Percentiles rank a stretch among this genome's conserved stretches.
Evolutionary conservation across 2,329 filamentous ascomycete species (phyloP).

Genomic region (Westerdykella sp.): DNA sequence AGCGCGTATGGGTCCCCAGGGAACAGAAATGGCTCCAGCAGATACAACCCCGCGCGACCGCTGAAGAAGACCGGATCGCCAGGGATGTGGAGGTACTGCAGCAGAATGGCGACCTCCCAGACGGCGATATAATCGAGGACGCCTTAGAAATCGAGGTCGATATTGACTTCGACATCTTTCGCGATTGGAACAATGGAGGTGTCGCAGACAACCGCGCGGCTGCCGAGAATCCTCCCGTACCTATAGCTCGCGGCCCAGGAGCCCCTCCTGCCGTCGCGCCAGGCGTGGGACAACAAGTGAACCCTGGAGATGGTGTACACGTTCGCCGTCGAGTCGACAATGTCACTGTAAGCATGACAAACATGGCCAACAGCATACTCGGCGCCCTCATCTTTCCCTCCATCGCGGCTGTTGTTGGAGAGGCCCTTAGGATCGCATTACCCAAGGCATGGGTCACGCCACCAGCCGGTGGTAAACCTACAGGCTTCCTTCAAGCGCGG

Average conservation of each 20-base stretch:
- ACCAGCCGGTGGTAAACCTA: slow-evolving; percentile 39
- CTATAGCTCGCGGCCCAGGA: slow-evolving; percentile 20
- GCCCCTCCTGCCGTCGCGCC: slow-evolving; percentile 21
- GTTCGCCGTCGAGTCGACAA: slow-evolving; percentile 41
- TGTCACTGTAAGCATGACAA: slow-evolving; percentile 49
- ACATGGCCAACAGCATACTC: slow-evolving; percentile 55
- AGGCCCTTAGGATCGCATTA: slow-evolving; percentile 61
- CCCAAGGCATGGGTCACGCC: slow-evolving; percentile 60
- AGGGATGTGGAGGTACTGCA: slow-evolving; percentile 8
- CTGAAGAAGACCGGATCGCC: slow-evolving; percentile 23
- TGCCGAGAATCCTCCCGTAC: slow-evolving; percentile 27
- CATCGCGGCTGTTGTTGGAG: slow-evolving; percentile 72
- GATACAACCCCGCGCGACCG: slow-evolving; percentile 51
- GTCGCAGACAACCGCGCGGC: slow-evolving; percentile 34
- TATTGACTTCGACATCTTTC: slow-evolving; percentile 35
- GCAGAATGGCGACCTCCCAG: slow-evolving; percentile 31
- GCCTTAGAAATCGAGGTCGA: slow-evolving; percentile 41
- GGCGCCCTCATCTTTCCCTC: slow-evolving; percentile 74
- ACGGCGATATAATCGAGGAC: slow-evolving; percentile 44
- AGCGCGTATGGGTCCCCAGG: slow-evolving; percentile 51
- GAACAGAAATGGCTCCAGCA: slow-evolving; percentile 58
- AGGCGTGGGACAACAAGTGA: slow-evolving; percentile 12
- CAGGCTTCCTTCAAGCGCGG: slow-evolving; percentile 68
- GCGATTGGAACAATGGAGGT: slow-evolving; percentile 40
- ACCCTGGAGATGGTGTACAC: slow-evolving; percentile 8